Evolutionary conservation across 2,329 filamentous ascomycete genomes (phyloP).

Genomic region (Penicillium digitatum): DNA sequence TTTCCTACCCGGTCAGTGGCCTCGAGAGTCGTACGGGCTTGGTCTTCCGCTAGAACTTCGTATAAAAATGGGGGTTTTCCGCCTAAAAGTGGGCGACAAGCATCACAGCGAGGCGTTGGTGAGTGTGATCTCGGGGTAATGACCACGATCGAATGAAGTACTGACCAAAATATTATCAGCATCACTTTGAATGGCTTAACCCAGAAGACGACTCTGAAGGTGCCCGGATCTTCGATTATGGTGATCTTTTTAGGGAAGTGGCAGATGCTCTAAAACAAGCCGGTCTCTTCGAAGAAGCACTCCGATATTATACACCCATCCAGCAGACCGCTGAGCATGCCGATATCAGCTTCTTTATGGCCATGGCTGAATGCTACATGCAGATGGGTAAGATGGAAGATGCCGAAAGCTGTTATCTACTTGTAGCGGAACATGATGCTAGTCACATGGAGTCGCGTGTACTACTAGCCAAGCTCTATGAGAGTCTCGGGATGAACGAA

Average conservation of each 20-base stretch:
- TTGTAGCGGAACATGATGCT: slow-evolving; percentile 67
- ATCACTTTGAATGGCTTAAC: slow-evolving; percentile 67
- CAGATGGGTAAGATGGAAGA: slow-evolving; percentile 59
- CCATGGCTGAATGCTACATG: slow-evolving; percentile 61
- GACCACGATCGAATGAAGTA: slow-evolving; percentile 8
- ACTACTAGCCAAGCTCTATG: slow-evolving; percentile 79
- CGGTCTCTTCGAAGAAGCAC: slow-evolving; percentile 52
- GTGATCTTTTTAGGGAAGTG: slow-evolving; percentile 73
- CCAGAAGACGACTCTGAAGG: slow-evolving; percentile 54
- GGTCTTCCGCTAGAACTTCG: slow-evolving; percentile 77
- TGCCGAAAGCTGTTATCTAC: slow-evolving; percentile 73
- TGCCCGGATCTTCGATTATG: slow-evolving; percentile 60
- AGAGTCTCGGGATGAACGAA: slow-evolving; percentile 66
- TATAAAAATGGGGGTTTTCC: slow-evolving; percentile 76
- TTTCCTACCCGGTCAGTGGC: slow-evolving; percentile 56
- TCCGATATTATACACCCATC: slow-evolving; percentile 56
- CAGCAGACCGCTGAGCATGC: slow-evolving; percentile 46
- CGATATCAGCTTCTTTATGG: slow-evolving; percentile 50
- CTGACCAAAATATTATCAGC: slow-evolving; percentile 37
- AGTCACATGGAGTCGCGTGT: slow-evolving; percentile 72
- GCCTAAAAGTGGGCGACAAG: slow-evolving; percentile 65
- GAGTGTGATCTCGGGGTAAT: slow-evolving; percentile 32
- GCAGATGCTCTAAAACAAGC: slow-evolving; percentile 56
- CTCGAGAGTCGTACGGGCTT: slow-evolving; percentile 61
- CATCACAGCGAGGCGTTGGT: slow-evolving; percentile 68